A percentile compares a stretch with the other conserved stretches of the same genome.
Conservation (phyloP, 2,329 filamentous ascomycete genomes). For the Aspergillus candidus region DNA sequence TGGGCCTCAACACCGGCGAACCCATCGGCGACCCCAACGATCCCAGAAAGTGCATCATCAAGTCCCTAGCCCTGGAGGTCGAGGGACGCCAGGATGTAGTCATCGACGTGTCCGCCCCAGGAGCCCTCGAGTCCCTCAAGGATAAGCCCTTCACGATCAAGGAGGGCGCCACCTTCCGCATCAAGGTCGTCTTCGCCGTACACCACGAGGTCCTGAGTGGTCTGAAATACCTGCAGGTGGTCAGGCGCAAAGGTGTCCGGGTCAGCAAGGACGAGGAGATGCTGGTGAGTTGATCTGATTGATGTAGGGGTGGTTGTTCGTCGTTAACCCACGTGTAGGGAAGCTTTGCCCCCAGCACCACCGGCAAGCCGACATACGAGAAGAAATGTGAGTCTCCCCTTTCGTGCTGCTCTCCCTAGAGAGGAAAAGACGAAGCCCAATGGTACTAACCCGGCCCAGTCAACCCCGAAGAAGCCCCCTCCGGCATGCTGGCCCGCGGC, state of each 20-base stretch:
- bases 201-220: conserved; percentile 95
- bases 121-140: conserved; percentile 71
- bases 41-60: conserved; percentile 85
- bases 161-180: conserved; percentile 87
- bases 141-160: conserved; percentile 96
- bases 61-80: conserved; percentile 80
- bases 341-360: conserved; percentile 88
- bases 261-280: conserved; percentile 95
- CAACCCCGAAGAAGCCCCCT: conserved; percentile 84
- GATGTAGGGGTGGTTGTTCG: background rate
- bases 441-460: conserved; percentile 49
- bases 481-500: conserved; percentile 81
- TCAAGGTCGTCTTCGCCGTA: conserved; percentile 90
- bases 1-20: conserved; percentile 70
- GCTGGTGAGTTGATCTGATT: conserved; percentile 61
- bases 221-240: conserved; percentile 89
- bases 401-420: background rate
- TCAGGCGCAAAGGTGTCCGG: conserved; percentile 81
- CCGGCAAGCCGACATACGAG: conserved; percentile 74
- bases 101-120: conserved; percentile 74
- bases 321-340: conserved; percentile 49
- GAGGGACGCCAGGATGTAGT: conserved; percentile 76
- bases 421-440: background rate
- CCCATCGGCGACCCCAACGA: conserved; percentile 72
- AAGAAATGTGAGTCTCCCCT: conserved; percentile 75